A percentile compares a stretch with the other conserved stretches of the same genome.
These are phyloP conservation scores for Penicillium egyptiacum DNA, from an alignment of 495 filamentous ascomycete genomes.

Conservation along the genomic window DNA sequence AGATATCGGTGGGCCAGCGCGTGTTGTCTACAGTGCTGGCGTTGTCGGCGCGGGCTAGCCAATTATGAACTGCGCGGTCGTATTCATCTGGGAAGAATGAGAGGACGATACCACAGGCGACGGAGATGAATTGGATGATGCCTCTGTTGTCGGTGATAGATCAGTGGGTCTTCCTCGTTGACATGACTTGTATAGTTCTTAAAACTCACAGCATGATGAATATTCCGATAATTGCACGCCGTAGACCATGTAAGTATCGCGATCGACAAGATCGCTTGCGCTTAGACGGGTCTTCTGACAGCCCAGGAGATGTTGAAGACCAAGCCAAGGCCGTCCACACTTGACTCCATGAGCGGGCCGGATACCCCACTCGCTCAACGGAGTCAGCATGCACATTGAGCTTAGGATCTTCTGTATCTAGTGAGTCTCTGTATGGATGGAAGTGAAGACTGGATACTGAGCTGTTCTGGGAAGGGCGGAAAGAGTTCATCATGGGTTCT, in stretches of 20 bases:
- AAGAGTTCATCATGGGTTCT: background rate
- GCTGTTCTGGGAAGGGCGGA: constrained; percentile 2
- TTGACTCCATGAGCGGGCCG: constrained; percentile 19
- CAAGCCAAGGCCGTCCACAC: constrained; percentile 18
- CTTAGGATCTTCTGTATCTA: constrained; percentile 11
- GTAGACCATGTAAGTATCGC: constrained; percentile 20
- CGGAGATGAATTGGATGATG: constrained; percentile 48
- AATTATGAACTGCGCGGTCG: constrained; percentile 48
- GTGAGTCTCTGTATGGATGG: constrained; percentile 26
- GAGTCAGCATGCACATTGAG: constrained; percentile 6
- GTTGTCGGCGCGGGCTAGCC: constrained; percentile 45
- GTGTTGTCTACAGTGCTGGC: constrained; percentile 46
- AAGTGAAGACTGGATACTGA: constrained; percentile 12
- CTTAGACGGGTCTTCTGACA: constrained; percentile 13
- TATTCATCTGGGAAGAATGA: constrained; percentile 59
- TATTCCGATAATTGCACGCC: constrained; percentile 24
- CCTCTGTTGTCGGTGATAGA: constrained; percentile 33
- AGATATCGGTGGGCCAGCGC: constrained; percentile 75
- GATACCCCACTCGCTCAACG: constrained; percentile 21
- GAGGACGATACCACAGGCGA: constrained; percentile 52
- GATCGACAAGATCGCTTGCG: constrained; percentile 14
- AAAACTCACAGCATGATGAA: constrained; percentile 44
- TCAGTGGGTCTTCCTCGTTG: background rate
- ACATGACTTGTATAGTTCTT: background rate
- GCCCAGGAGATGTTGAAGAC: constrained; percentile 17